Conservation (phyloP, 2,329 filamentous ascomycete genomes). For the Onygenales sp. region DNA sequence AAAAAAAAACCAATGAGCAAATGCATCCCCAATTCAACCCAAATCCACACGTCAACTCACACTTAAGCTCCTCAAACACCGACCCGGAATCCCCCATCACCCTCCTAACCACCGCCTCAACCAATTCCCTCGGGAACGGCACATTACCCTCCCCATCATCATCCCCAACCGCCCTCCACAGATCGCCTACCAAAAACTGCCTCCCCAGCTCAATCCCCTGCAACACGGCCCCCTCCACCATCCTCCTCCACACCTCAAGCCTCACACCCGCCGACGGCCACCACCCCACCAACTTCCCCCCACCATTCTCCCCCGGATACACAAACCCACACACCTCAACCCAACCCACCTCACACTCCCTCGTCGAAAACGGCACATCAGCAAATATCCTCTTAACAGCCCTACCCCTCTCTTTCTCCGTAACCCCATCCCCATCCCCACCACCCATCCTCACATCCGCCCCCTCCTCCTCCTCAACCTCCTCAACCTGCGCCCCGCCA, state of each 20-base stretch:
- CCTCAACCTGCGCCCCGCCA: conserved; percentile 11
- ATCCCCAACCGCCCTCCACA: conserved; percentile 28
- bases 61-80: conserved; percentile 22
- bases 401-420: conserved; percentile 17
- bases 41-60: conserved; percentile 18
- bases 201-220: conserved; percentile 31
- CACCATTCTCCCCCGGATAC: conserved; percentile 14
- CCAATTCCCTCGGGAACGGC: conserved; percentile 24
- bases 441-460: conserved; percentile 10
- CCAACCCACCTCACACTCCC: conserved; percentile 44
- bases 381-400: conserved; percentile 34
- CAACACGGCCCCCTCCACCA: conserved; percentile 29
- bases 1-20: conserved; percentile 1
- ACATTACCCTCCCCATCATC: conserved; percentile 20
- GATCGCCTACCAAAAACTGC: conserved; percentile 31
- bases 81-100: conserved; percentile 20
- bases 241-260: conserved; percentile 40
- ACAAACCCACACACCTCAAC: conserved; percentile 45
- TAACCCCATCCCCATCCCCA: conserved; percentile 19
- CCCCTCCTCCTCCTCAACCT: conserved; percentile 10
- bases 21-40: not conserved
- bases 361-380: conserved; percentile 44
- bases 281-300: conserved; percentile 22
- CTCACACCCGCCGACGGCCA: conserved; percentile 41
- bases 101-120: conserved; percentile 30